Conservation (phyloP, 2,329 filamentous ascomycete species). For the Ilyonectria sp. region DNA sequence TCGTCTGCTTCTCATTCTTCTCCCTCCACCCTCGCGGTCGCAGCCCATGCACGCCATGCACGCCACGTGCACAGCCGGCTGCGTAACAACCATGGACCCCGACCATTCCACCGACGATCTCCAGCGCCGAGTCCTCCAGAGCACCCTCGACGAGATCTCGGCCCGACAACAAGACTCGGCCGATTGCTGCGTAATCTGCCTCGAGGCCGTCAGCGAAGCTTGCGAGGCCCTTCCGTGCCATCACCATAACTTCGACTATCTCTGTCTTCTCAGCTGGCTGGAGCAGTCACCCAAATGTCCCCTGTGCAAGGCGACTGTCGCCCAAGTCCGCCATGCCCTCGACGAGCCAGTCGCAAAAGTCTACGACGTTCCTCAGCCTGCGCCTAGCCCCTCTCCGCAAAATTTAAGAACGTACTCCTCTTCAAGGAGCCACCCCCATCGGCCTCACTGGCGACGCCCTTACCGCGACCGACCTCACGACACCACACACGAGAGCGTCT, state of each 20-base stretch:
- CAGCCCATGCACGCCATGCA: neutral
- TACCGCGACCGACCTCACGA: conserved; percentile 26
- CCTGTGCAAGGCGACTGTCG: conserved; percentile 76
- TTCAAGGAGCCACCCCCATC: conserved; percentile 8
- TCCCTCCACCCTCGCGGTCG: neutral
- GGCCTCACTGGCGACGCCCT: conserved; percentile 26
- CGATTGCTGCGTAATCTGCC: conserved; percentile 86
- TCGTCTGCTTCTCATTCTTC: neutral
- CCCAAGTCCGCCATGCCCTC: conserved; percentile 77
- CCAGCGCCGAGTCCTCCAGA: conserved; percentile 59
- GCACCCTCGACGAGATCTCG: conserved; percentile 61
- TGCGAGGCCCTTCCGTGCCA: conserved; percentile 83
- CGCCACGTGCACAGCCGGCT: neutral
- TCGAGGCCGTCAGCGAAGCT: conserved; percentile 80
- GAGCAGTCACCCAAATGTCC: conserved; percentile 81
- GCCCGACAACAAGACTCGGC: conserved; percentile 40
- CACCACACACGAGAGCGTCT: conserved; percentile 21
- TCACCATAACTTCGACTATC: conserved; percentile 87
- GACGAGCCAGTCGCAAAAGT: conserved; percentile 58
- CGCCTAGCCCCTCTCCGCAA: conserved; percentile 45
- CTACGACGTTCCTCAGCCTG: conserved; percentile 69
- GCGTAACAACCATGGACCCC: conserved; percentile 43
- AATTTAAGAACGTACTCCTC: conserved; percentile 24
- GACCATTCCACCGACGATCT: conserved; percentile 52
- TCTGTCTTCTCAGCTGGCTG: conserved; percentile 88